These are phyloP conservation scores for Trebouxiophyceae sp. DNA, from an alignment of 163 green algal species.

Conservation along the genomic window DNA sequence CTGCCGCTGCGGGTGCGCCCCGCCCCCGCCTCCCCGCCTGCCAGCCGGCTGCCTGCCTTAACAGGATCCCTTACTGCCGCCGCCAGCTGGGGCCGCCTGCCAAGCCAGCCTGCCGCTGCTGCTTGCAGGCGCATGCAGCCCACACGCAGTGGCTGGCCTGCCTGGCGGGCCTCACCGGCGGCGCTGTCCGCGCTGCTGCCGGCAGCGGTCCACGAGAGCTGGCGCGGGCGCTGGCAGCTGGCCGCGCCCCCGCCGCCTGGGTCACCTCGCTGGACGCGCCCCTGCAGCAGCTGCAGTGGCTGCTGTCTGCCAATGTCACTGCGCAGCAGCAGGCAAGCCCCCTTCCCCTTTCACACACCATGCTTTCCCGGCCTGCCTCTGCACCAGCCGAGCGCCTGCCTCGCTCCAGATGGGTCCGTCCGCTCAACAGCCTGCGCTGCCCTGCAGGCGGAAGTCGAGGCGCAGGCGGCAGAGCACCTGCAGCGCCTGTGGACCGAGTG, in stretches of 20 bases:
- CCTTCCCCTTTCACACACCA: not conserved
- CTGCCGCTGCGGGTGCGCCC: conserved; percentile 16
- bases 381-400: not conserved
- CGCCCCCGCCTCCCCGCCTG: not conserved
- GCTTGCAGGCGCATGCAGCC: conserved; percentile 1
- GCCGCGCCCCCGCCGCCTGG: not conserved
- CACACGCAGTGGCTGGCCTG: not conserved
- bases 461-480: not conserved
- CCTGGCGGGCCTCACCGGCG: not conserved
- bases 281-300: not conserved
- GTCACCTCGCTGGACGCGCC: not conserved
- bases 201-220: not conserved
- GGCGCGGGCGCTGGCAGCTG: not conserved
- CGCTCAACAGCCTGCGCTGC: not conserved
- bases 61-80: not conserved
- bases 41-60: not conserved
- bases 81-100: too few species aligned
- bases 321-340: too few species aligned
- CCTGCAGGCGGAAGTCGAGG: not conserved
- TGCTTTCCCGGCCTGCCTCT: not conserved
- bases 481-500: not conserved
- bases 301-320: too few species aligned
- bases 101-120: not conserved
- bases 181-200: not conserved
- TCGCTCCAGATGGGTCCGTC: not conserved